Evolutionary conservation across 805 yeast genomes (phyloP), one percentile per base, ranked within the genome.

Genomic region (Wickerhamiella cacticola): DNA sequence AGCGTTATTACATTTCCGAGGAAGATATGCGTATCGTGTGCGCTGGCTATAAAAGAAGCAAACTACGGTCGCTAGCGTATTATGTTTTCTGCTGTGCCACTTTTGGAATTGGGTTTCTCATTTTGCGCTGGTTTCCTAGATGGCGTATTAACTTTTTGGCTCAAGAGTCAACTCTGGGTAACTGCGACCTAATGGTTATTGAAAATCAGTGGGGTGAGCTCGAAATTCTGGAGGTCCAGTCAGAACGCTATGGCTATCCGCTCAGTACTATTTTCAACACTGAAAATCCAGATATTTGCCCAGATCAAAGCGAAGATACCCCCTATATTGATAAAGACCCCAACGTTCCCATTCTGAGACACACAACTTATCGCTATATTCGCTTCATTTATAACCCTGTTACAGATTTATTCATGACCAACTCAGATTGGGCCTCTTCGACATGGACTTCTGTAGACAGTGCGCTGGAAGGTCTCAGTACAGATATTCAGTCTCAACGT

Each of bases 151-250:
- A 70, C 24, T 46, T 53, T 41, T 21, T 51, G 3, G 57, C 58
- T 6, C 24, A 40, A 6, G 53, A 49, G 13, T 70, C 75, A 3
- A 81, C 94, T 0, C 67, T 92, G 52, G 96, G 86, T 1, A 73
- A 74, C 52, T 81, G 96, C 26, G 94, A 87, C 57, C 85, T 96
- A 92, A 82, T 88, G 13, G 94, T 87, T 15, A 72, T 92, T 21
- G 99, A 92, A 65, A 94, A 86, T 55, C 96, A 88, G 61, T 81
- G 77, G 69, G 97, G 96, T 16, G 95, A 86, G 56, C 71, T 92
- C 52, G 71, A 74, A 31, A 73, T 80, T 16, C 72, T 76, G 3
- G 62, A 66, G 2, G 77, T 92, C 12, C 57, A 67, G 1, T 73
- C 80, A 53, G 64, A 66, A 39, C 73, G 83, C 69, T 84, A 80